Evolutionary conservation across 2,329 filamentous ascomycete species (phyloP), one percentile per base, ranked within the genome.

Genomic region (Cyclaneusma minus): DNA sequence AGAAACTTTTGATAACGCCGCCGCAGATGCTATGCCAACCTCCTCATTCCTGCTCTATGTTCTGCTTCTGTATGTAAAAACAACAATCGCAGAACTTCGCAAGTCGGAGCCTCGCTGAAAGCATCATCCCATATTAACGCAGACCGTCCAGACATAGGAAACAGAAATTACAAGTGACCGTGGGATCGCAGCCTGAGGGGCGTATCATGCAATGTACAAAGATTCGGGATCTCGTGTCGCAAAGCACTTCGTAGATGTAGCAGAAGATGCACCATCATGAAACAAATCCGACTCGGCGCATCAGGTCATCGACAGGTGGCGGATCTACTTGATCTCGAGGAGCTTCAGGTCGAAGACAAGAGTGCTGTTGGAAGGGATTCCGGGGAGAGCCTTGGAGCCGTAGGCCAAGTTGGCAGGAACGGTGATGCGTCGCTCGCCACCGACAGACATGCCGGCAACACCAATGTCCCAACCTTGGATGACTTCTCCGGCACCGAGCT

Each of bases 401-500:
- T 98, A 98, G 44, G 79, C 91, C 32, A 87, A 71, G 44, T 77
- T 61, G 24, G 89, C 64, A 24, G 91, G 91, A 45, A 98, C 84
- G 36, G 74, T 85, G 45, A 98, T 66, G 41, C 89, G 77, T 46
- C 89, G 82, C 67, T 98, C 91, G 45, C 83, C 84, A 47, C 89
- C 89, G 41, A 85, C 76, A 41, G 75, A 64, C 83, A 98, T 94
- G 56, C 91, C 91, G 41, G 68, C 65, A 42, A 98, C 63, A 57
- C 89, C 89, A 38, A 95, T 70, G 52, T 98, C 91, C 91, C 89
- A 95, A 41, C 89, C 89, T 68, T 92, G 89, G 64, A 98, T 98
- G 46, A 98, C 91, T 55, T 95, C 82, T 35, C 85, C 85, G 50
- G 75, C 72, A 42, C 89, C 91, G 34, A 91, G 73, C 65, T 87